Evolutionary conservation across 345 rosid species (phyloP), one percentile per base, ranked within the genome.

Genomic region (Hirschfeldia incana): DNA sequence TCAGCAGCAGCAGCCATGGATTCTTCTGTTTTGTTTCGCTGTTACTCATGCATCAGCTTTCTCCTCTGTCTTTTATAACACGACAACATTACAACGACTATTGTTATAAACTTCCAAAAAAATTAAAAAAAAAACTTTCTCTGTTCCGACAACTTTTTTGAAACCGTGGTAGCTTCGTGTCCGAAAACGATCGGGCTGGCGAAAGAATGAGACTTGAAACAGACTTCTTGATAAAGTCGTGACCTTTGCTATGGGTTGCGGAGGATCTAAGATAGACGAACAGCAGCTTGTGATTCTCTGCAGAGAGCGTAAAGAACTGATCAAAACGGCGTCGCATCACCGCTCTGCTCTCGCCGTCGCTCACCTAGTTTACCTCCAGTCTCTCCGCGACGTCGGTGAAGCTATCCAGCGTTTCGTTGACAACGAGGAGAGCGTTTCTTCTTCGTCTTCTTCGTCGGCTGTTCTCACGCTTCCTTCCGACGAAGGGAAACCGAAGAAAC

Each of bases 281-380:
- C 84, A 86, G 61, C 87, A 86, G 27, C 84, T 94, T 11, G 97
- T 94, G 67, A 83, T 82, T 11, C 94, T 90, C 73, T 94, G 98
- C 66, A 84, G 89, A 36, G 83, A 94, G 73, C 85, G 98, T 1
- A 92, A 87, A 62, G 87, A 92, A n/a, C 82, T 85, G 1, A 78
- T 92, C 36, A 90, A 85, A 66, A 89, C 88, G 9, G 98, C 94
- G 28, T 72, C 95, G 69, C 82, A 87, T 27, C 82, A 90, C 69
- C 97, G 98, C 11, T 82, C 70, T 74, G 90, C 92, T 57, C 89
- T 94, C 65, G 93, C 98, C 29, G 94, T 88, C 1, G 91, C 98
- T 11, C 98, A 94, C 34, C 84, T 89, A 2, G 70, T 82, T 30
- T 94, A 92, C 81, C 87, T 94, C 63, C 86, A 86, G 1, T 90